Evolutionary conservation across 1,139 yeast species (phyloP), one percentile per base, ranked within the genome.

Genomic region (Torulaspora globosa): DNA sequence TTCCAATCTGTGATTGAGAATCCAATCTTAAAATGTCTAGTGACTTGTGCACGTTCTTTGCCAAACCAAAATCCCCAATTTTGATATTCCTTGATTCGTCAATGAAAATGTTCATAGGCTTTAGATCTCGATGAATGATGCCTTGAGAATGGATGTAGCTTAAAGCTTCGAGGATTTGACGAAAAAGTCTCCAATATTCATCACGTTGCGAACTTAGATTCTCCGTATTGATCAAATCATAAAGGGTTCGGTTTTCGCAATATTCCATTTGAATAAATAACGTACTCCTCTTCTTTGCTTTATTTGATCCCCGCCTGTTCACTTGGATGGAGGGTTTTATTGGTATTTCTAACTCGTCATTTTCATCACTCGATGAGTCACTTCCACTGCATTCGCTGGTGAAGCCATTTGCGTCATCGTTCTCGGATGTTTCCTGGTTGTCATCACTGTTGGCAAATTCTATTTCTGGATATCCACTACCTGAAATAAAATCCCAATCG

Each of bases 1-100:
- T 59, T 1, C 62, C 62, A 3, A 54, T 48, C 28, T 56, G 52
- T 19, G 56, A 54, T n/a, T 73, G 39, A 63, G 70, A 24, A 32
- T 68, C 72, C 14, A 60, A 46, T 28, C 60, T 66, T 5, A 64
- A 48, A 6, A 65, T 53, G 21, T 68, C 67, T 2, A 60, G 72
- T 51, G 68, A 71, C 67, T 63, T 78, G 74, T 69, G 92, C 50
- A 78, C 82, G 57, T 82, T 86, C 58, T 89, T 90, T 0, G 98
- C 99, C 47, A 94, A 74, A 0, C 98, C 99, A 67, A 94, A 94
- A 62, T 94, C 98, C 55, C 99, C 98, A 28, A 94, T 86, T 63
- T 94, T 94, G 46, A 92, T 81, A 62, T 90, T 88, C 57, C 85
- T 83, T 1, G 87, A 78, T 55, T 84, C 84, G 65, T 92, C 98